Base-by-base conservation (phyloP, 2,329 filamentous ascomycete genomes). In the Fusarium transvaalense region DNA sequence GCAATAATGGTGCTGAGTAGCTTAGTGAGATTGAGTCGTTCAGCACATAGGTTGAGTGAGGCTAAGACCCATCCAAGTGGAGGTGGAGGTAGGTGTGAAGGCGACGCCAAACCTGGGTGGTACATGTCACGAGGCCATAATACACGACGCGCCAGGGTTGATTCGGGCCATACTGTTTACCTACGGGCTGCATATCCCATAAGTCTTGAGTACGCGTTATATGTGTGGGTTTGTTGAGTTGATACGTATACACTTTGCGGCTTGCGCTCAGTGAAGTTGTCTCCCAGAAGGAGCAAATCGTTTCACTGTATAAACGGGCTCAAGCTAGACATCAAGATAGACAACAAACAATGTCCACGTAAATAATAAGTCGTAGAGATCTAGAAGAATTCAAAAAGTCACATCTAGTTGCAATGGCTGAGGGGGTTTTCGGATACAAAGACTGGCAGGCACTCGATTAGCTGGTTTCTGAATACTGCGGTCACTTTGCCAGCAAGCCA, bases 61-160 rank as follows among this genome's bases (percentile, higher is more conserved):
- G 23, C 47, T 51, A 51, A 51, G 47, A 51, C 47, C 47, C 34
- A 38, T 51, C 34, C 34, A n/a, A n/a, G n/a, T n/a, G n/a, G 35
- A 15, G 39, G 47, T 51, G 47, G 34, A 51, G 23, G 47, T 38
- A 38, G 32, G 47, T 29, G 47, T 51, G 34, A 39, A 51, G 34
- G 34, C 47, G 32, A 51, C 38, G 47, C 47, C 47, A 35, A 38
- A 39, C 32, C 25, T 39, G 47, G 32, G 32, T 50, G 17, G 34
- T 35, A 50, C 29, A 51, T 51, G 47, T 51, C 47, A 51, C 47
- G 47, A 39, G 47, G 32, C 21, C 32, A 34, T 51, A 39, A 39
- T 23, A 51, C 32, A 51, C 34, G 47, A 29, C 23, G 25, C 47
- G 34, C 34, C 47, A 38, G 47, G n/a, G 42, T 31, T n/a, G n/a